Percentiles rank a stretch among this genome's conserved stretches.
phyloP scores from a whole-genome alignment of 768 basidiomycete genomes.

The Suillus alpinus region DNA sequence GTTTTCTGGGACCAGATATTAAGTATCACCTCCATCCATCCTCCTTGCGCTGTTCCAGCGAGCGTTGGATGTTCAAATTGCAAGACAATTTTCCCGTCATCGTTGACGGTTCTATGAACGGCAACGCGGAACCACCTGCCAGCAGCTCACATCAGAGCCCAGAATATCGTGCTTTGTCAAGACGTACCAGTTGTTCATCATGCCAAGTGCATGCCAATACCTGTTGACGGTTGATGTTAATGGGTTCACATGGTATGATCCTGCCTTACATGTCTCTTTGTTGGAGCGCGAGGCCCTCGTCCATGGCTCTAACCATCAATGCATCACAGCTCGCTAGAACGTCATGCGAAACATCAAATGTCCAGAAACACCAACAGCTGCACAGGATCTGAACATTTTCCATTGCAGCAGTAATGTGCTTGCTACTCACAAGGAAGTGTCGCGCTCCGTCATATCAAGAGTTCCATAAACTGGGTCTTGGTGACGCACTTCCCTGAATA shows the following conservation, averaged over 20 bases:
- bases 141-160: background rate
- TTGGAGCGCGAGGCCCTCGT: conserved; percentile 49
- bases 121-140: conserved; percentile 57
- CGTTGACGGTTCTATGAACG: conserved; percentile 35
- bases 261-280: conserved; percentile 47
- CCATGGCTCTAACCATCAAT: conserved; percentile 52
- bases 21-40: conserved; percentile 55
- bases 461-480: conserved; percentile 44
- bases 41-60: conserved; percentile 44
- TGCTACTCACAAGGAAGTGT: conserved; percentile 43
- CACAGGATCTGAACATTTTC: background rate
- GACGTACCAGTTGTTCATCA: conserved; percentile 53
- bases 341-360: conserved; percentile 34
- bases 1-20: background rate
- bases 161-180: background rate
- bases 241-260: background rate
- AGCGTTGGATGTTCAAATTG: conserved; percentile 60
- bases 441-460: conserved; percentile 45
- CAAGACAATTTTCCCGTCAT: conserved; percentile 24
- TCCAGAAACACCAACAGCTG: conserved; percentile 63
- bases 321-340: conserved; percentile 33
- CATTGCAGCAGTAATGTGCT: background rate
- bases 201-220: conserved; percentile 54
- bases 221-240: conserved; percentile 13
- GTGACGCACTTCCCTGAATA: conserved; percentile 38